Evolutionary conservation across 1,139 yeast genomes (phyloP), one percentile per base, ranked within the genome.

Genomic region (Geotrichum candidum): DNA sequence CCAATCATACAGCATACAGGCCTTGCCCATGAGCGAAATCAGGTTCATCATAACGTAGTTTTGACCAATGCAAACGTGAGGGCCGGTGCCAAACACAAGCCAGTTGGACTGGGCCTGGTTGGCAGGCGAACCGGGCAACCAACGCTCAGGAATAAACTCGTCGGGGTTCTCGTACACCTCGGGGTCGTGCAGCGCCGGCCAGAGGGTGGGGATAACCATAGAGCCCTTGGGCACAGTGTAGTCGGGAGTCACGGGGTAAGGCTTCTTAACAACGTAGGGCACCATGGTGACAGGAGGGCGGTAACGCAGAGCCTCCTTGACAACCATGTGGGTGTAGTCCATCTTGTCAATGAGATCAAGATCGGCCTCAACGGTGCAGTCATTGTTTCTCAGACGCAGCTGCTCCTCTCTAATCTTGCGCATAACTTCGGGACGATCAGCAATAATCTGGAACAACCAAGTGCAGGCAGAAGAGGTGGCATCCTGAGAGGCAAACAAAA

Each of bases 261-360:
- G 78, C 75, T 90, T 80, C 81, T 94, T 94, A 63, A 84, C 97
- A 66, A 90, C 90, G 74, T 94, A 94, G 58, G 99, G 99, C 65
- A 94, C 98, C 99, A 94, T 94, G 64, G 91, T 75, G 67, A 94
- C 99, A 6, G 99, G 99, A 46, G 99, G 99, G 76, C 98, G 87
- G 79, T 88, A 88, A 75, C 99, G 88, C 69, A 94, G 83, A 63
- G 94, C 80, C 79, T 94, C 99, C 78, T 85, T 89, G 65, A 94
- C 96, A 65, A 90, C 97, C 85, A 86, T 85, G 70, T 83, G 81
- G 35, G 99, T 92, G 79, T 90, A 94, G 45, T 78, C 80, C 99
- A 94, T 94, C 70, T 86, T 72, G 66, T 88, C 94, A 67, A 92
- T 87, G 74, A 94, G 77, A 41, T 87, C 92, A 64, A 90, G 81